A percentile compares a stretch with the other conserved stretches of the same genome.
These are phyloP conservation scores for Tardiomyces digboiensis DNA, from an alignment of 1,139 yeast species.

Conservation along the genomic window DNA sequence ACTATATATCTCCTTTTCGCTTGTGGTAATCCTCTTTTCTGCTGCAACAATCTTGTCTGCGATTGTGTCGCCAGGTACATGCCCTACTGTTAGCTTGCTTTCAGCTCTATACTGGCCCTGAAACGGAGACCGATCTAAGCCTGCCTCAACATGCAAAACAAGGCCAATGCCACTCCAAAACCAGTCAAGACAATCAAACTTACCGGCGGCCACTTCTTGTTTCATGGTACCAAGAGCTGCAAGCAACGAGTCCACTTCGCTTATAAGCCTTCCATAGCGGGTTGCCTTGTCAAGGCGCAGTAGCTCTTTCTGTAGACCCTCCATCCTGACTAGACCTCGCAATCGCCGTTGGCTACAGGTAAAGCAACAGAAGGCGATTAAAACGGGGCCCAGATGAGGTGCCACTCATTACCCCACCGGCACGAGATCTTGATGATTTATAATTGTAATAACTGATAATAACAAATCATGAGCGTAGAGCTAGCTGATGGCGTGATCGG, in stretches of 20 bases:
- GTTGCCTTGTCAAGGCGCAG: background rate
- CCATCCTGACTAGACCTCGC: too few relatives aligned
- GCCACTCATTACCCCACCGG: background rate
- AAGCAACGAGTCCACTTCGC: background rate
- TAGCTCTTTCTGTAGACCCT: background rate
- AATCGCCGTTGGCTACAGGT: background rate
- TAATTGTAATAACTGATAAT: background rate
- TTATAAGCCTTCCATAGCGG: background rate
- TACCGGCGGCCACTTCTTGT: background rate
- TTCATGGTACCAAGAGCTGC: background rate
- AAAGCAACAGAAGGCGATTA: background rate
- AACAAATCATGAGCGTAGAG: background rate
- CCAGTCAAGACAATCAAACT: background rate
- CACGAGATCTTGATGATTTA: background rate
- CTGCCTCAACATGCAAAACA: background rate
- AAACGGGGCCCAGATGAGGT: background rate
- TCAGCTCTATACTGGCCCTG: background rate
- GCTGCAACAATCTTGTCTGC: background rate
- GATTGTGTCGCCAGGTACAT: background rate
- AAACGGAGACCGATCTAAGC: background rate
- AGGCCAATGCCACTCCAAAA: too few relatives aligned
- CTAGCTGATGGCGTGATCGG: background rate
- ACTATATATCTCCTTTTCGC: conserved; percentile 24
- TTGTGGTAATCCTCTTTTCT: background rate
- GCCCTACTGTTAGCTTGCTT: background rate